Evolutionary conservation across 75 land plant genomes (phyloP).

Genomic region (Selaginella tamariscina): DNA sequence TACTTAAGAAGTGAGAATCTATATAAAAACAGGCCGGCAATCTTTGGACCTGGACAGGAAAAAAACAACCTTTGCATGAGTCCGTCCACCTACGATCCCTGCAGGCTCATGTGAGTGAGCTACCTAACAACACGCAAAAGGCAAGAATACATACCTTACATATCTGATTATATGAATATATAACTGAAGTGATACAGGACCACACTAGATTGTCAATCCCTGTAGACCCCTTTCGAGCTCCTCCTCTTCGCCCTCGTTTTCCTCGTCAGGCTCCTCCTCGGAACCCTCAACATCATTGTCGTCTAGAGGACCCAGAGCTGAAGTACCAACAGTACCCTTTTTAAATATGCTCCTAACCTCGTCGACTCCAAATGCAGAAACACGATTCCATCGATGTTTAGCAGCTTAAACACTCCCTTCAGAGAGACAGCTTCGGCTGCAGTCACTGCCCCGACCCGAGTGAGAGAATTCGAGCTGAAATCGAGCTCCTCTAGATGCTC

Average conservation of each 20-base stretch:
- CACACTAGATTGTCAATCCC: background rate
- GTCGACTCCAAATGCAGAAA: conserved; percentile 83
- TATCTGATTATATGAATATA: too few relatives aligned
- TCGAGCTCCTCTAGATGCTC: conserved; percentile 60
- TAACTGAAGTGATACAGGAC: too few relatives aligned
- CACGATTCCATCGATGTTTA: conserved; percentile 69
- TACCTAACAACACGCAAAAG: too few relatives aligned
- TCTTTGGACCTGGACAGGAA: too few relatives aligned
- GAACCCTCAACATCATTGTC: conserved; percentile 48
- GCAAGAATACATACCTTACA: too few relatives aligned
- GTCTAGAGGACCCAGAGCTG: conserved; percentile 69
- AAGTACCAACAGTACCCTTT: conserved; percentile 27
- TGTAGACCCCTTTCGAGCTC: too few relatives aligned
- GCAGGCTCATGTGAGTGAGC: too few relatives aligned
- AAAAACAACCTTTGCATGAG: too few relatives aligned
- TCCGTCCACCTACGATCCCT: too few relatives aligned
- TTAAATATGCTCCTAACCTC: conserved; percentile 48
- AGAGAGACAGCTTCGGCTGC: conserved; percentile 61
- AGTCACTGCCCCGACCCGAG: conserved; percentile 59
- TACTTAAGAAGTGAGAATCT: too few relatives aligned
- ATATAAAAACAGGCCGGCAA: too few relatives aligned
- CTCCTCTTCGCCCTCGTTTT: conserved; percentile 20
- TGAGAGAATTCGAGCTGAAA: conserved; percentile 56
- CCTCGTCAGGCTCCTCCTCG: conserved; percentile 42
- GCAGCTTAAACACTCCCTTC: conserved; percentile 41